Base-by-base conservation (phyloP, 2,329 filamentous ascomycete species). In the Gliomastix tumulicola region DNA sequence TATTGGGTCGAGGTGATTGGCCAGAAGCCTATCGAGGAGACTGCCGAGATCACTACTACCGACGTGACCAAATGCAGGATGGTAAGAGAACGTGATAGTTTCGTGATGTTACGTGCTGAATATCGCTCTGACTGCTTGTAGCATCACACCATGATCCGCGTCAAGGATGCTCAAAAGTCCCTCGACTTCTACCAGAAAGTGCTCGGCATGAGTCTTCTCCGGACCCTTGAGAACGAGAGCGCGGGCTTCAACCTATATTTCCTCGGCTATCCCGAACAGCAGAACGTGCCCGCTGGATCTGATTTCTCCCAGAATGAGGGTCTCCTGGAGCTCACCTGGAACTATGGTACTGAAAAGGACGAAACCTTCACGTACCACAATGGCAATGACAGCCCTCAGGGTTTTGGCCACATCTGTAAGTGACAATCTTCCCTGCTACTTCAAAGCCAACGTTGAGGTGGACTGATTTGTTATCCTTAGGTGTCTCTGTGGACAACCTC, bases 101-200 rank as follows among this genome's bases (percentile, higher is more conserved):
- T n/a, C n/a, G n/a, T n/a, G n/a, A n/a, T n/a, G n/a, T n/a, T n/a
- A n/a, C n/a, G n/a, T n/a, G n/a, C n/a, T n/a, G n/a, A n/a, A n/a
- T n/a, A n/a, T n/a, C n/a, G n/a, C n/a, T n/a, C n/a, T n/a, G n/a
- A n/a, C n/a, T n/a, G n/a, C n/a, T 18, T 17, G 12, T 30, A 83
- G 79, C 89, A 92, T 65, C 86, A 92, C 65, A 88, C 85, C 39
- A 97, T 97, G 92, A 77, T 98, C 49, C 85, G 92, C 21, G 83
- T 97, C 64, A 97, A 96, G 66, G 79, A 86, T 48, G 68, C 72
- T 18, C 73, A 86, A 54, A 79, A 77, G 59, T 85, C 81, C 12
- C 68, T 89, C 52, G 78, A 80, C 52, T 90, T 86, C 58, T 90
- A 90, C 64, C 75, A 90, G 59, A 87, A 96, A 7, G 73, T 86